These are phyloP conservation scores for Calonectria honghensis DNA, from an alignment of 2,329 filamentous ascomycete species.

Conservation along the genomic window DNA sequence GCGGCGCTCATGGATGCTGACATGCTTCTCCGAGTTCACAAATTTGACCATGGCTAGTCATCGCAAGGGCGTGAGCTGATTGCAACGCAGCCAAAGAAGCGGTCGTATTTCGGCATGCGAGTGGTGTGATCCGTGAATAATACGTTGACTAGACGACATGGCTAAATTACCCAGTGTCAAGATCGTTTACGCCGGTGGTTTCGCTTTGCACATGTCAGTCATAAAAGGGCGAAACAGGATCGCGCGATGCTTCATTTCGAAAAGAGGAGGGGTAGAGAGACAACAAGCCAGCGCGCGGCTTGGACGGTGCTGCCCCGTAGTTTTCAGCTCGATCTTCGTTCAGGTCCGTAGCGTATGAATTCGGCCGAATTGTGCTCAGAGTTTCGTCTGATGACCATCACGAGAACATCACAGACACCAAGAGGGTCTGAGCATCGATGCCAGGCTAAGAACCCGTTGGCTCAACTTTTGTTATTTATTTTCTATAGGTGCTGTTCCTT, in stretches of 20 bases:
- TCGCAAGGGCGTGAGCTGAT: neutral
- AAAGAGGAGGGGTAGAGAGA: neutral
- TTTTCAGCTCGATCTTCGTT: neutral
- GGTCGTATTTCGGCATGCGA: neutral
- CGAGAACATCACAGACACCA: conserved; percentile 11
- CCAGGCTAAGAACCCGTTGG: neutral
- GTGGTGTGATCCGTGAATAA: neutral
- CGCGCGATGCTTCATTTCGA: neutral
- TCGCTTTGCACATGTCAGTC: neutral
- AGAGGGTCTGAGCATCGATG: conserved; percentile 9
- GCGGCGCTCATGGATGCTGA: too few species aligned
- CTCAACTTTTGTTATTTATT: neutral
- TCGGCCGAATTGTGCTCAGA: conserved; percentile 3
- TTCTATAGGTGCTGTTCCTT: neutral
- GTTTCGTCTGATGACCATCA: conserved; percentile 9
- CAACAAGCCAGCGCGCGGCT: neutral
- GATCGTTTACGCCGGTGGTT: neutral
- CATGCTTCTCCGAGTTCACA: neutral
- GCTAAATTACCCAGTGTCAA: neutral
- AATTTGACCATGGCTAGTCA: neutral
- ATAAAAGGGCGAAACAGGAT: neutral
- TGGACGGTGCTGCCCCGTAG: neutral
- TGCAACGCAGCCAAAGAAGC: neutral
- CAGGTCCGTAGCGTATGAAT: neutral
- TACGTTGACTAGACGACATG: neutral